These are phyloP conservation scores for Fragosphaeria purpurea DNA, from an alignment of 2,329 filamentous ascomycete species.

Conservation along the genomic window DNA sequence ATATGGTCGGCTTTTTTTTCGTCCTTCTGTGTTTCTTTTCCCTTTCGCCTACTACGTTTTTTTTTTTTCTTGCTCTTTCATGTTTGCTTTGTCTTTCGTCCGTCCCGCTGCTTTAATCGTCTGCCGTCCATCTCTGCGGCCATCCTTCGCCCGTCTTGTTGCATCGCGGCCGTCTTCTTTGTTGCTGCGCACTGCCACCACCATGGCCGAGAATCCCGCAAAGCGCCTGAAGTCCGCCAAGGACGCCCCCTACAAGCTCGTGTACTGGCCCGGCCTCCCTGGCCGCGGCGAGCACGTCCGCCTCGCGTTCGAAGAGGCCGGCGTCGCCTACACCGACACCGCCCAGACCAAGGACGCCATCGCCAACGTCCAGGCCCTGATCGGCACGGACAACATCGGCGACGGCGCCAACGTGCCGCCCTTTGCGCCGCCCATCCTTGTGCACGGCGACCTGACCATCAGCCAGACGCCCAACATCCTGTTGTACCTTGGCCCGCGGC, in stretches of 20 bases:
- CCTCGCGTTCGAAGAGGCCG: conserved; percentile 59
- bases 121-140: too few relatives aligned
- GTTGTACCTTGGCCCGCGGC: conserved; percentile 52
- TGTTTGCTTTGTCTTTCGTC: too few relatives aligned
- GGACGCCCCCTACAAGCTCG: conserved; percentile 45
- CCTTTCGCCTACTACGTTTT: too few relatives aligned
- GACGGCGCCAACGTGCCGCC: conserved; percentile 52
- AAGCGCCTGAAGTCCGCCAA: conserved; percentile 33
- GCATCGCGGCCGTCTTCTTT: too few relatives aligned
- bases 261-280: conserved; percentile 64
- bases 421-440: conserved; percentile 58
- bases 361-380: conserved; percentile 36
- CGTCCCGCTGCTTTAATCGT: too few relatives aligned
- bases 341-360: conserved; percentile 39
- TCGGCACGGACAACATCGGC: conserved; percentile 34
- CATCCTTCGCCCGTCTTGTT: too few relatives aligned
- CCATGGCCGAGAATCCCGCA: conserved; percentile 3
- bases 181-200: not conserved
- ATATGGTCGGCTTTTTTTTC: too few relatives aligned
- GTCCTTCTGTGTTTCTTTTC: too few relatives aligned
- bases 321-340: conserved; percentile 54
- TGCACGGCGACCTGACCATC: conserved; percentile 50
- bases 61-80: too few relatives aligned
- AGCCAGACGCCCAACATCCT: conserved; percentile 66
- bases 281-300: conserved; percentile 68